Conservation (phyloP, 768 basidiomycete species). For the Tylopilus intermedius region DNA sequence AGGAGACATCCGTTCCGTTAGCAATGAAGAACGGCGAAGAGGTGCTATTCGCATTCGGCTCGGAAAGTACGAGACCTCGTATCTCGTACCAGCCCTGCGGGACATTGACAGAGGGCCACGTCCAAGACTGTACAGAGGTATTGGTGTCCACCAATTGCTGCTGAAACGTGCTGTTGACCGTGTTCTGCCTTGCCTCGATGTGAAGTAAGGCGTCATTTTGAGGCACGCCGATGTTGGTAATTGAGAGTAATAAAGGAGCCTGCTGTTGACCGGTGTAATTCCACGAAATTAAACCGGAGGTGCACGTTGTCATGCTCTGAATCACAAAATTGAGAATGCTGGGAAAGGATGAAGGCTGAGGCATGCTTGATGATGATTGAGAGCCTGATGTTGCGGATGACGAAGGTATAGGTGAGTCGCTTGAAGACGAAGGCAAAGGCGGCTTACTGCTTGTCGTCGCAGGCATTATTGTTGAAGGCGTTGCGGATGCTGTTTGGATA, state of each 20-base stretch:
- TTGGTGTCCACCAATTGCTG: slow-evolving; percentile 25
- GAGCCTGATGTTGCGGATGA: slow-evolving; percentile 4
- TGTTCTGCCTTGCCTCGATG: slow-evolving; percentile 1
- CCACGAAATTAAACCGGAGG: slow-evolving; percentile 35
- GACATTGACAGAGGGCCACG: slow-evolving; percentile 45
- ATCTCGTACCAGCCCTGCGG: slow-evolving; percentile 46
- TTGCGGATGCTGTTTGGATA: neutral
- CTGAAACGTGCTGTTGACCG: slow-evolving; percentile 8
- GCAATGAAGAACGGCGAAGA: slow-evolving; percentile 35
- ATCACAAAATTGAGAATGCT: slow-evolving; percentile 21
- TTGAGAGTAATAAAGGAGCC: slow-evolving; percentile 29
- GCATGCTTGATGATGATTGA: slow-evolving; percentile 11
- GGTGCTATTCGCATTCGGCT: neutral
- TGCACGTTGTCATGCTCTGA: slow-evolving; percentile 34
- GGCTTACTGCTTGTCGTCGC: slow-evolving; percentile 15
- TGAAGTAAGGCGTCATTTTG: slow-evolving; percentile 11
- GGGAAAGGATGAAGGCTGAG: slow-evolving; percentile 15
- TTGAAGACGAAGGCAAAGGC: slow-evolving; percentile 1
- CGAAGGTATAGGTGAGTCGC: slow-evolving; percentile 3
- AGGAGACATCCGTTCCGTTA: slow-evolving; percentile 35
- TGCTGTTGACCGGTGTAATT: slow-evolving; percentile 33
- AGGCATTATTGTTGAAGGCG: slow-evolving; percentile 10
- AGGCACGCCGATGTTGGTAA: slow-evolving; percentile 39
- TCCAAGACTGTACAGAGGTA: slow-evolving; percentile 27
- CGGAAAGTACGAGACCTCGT: slow-evolving; percentile 15